Conservation (phyloP, 1,284 basidiomycete genomes). For the Hypsizygus ulmarius region DNA sequence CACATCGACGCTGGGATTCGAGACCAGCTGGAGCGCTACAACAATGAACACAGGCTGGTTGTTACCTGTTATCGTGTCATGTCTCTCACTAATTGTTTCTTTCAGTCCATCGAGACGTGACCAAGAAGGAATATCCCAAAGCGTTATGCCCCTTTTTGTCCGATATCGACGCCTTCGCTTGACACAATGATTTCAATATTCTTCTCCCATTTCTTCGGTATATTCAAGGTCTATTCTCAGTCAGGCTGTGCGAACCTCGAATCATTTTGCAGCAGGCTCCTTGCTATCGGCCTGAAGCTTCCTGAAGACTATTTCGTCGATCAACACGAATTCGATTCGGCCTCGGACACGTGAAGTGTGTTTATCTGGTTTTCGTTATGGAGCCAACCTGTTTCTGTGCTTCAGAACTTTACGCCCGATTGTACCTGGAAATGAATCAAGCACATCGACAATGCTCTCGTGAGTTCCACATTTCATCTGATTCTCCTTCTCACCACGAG, state of each 20-base stretch:
- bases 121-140: conserved; percentile 43
- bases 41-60: too few species aligned
- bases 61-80: background rate
- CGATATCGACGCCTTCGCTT: conserved; percentile 51
- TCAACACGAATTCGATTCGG: conserved; percentile 44
- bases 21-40: conserved; percentile 58
- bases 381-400: conserved; percentile 56
- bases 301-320: conserved; percentile 54
- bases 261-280: conserved; percentile 36
- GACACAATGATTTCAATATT: conserved; percentile 47
- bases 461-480: conserved; percentile 21
- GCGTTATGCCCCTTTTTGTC: conserved; percentile 51
- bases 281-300: conserved; percentile 55
- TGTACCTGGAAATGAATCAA: conserved; percentile 57
- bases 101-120: conserved; percentile 46
- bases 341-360: conserved; percentile 44
- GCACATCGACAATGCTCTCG: conserved; percentile 55
- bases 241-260: too few species aligned
- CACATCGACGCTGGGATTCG: conserved; percentile 53
- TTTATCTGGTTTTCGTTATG: conserved; percentile 33
- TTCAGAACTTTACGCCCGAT: conserved; percentile 53
- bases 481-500: background rate
- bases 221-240: background rate
- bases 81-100: background rate
- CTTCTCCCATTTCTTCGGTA: conserved; percentile 49